Evolutionary conservation across 345 rosid species (phyloP), one percentile per base, ranked within the genome.

Genomic region (Diplotaxis tenuifolia): DNA sequence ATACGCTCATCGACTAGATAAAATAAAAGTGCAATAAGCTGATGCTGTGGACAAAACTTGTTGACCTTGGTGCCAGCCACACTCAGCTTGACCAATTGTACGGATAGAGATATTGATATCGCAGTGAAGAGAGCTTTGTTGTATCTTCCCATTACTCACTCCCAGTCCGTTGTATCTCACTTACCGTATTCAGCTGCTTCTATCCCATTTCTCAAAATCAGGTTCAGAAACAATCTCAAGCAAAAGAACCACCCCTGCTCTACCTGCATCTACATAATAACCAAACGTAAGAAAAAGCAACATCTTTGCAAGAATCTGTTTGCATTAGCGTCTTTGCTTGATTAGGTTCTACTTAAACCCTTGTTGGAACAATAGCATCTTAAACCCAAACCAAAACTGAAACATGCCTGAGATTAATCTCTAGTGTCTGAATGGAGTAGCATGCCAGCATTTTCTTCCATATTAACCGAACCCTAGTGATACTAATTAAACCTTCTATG

Each of bases 391-490:
- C 9, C 45, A 16, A 29, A 36, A 71, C 19, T 65, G 77, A 47
- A 72, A 67, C 67, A 59, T 32, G 22, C 75, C 94, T 91, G 95
- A 10, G 98, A 90, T 76, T 75, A 82, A 75, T 79, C 86, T 60
- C 87, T 96, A 73, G 80, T 78, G 50, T 82, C 93, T 60, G 91
- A 81, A 79, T 94, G 97, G 68, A 91, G 83, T 12, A 91, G 80
- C 85, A 91, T 91, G 59, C 97, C 97, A 6, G 95, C 97, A 85
- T 94, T 96, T 80, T 94, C 97, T 82, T 94, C 98, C 95, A 91
- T 91, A 79, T 91, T 93, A 87, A 91, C 91, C 75, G 95, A 87
- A 91, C 91, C 75, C 97, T 84, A 56, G 97, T 94, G 68, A 91
- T 80, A 72, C 96, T n/a, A n/a, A n/a, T n/a, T 95, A 68, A 94